Evolutionary conservation across 2,329 filamentous ascomycete species (phyloP), one percentile per base, ranked within the genome.

Genomic region (Ophiostoma sp.): DNA sequence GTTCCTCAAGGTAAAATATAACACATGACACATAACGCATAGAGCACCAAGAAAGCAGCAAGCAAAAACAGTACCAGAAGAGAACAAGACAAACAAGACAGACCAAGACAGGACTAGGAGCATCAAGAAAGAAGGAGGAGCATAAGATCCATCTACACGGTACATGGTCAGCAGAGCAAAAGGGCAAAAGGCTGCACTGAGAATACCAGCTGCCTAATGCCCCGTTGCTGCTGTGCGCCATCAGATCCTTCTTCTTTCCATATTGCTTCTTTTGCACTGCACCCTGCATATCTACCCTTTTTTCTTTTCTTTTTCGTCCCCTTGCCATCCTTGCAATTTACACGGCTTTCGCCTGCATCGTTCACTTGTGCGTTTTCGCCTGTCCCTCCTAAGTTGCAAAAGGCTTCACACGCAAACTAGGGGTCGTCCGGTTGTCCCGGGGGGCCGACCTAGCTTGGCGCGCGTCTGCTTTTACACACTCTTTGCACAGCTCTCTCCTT

Each of bases 41-140:
- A 68, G 39, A 68, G 15, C 33, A 64, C 48, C 64, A 68, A 68
- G 63, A 50, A 33, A 68, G 8, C 64, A 68, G 64, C 15, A 17
- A 22, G 25, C 22, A 22, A 22, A 22, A 22, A 11, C 50, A 55
- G 50, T 28, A 15, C 50, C 50, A 55, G 50, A 55, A 55, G 50
- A 28, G 50, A 55, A n/a, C 50, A 28, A n/a, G 8, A 36, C 3
- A 36, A 36, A 36, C 33, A 36, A 36, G 33, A 36, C 57, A n/a
- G 31, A 22, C 19, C 33, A 39, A 22, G 3, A 9, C 3, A 15
- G 7, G 9, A 39, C 15, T 19, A 17, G 31, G 39, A 12, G 31
- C 57, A 4, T 2, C 57, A n/a, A 39, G 19, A 12, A 61, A 19
- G 28, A 59, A 31, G 28, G 39, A 36, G 31, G 57, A 31, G 6